Base-by-base conservation (phyloP, 108 stramenopile species). In the Nitzschia sp. region DNA sequence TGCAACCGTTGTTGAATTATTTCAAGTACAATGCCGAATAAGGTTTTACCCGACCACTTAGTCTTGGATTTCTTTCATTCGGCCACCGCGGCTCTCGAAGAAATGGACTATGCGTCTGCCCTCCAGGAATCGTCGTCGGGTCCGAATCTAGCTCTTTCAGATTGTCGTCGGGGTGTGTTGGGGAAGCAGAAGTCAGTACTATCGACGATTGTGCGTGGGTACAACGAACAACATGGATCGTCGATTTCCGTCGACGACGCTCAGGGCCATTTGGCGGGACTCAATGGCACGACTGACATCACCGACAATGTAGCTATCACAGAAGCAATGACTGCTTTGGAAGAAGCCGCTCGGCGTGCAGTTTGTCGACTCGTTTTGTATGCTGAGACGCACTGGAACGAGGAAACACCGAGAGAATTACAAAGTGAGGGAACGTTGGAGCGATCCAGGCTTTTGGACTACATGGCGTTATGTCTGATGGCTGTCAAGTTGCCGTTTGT, bases 381-480 rank as follows among this genome's bases (percentile, higher is more conserved):
- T 23, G 19, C 68, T 6, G 63, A 59, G 54, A 53, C 33, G 15
- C 46, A 65, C 31, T 31, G 67, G 38, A 46, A 45, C 8, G 24
- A 46, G 19, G 25, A 26, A 5, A 29, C 28, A 1, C 35, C 53
- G 5, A 65, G 69, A 21, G 54, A 63, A 9, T 38, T 66, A 25
- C 56, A 58, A 57, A 61, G 17, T 3, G 60, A 72, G 24, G 66
- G 62, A 25, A 34, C 19, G 27, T 42, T 83, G 24, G 61, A 72
- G 31, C 74, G 75, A 17, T 35, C 68, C 24, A 55, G 53, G 34
- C 6, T 83, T 49, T 36, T 91, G 79, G 87, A 91, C 61, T 91
- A 73, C 53, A 77, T 75, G 51, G 87, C 68, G 29, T 60, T 91
- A 28, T 73, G 72, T 53, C 67, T 78, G 17, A 59, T 79, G 21